Evolutionary conservation across 208 protist species (phyloP).

Genomic region (Leishmania lainsoni): DNA sequence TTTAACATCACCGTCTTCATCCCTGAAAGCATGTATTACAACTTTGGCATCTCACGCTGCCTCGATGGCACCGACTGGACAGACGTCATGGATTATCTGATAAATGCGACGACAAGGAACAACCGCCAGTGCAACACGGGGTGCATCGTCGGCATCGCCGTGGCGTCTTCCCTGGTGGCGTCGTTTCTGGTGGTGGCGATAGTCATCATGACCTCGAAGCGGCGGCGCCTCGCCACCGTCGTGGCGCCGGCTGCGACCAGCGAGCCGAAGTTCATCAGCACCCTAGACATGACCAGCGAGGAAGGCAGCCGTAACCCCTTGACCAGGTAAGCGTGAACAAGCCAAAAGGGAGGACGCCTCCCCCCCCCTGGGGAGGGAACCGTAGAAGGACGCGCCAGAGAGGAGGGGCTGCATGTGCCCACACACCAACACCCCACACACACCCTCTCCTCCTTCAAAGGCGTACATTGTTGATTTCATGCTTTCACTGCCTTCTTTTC

Average conservation of each 20-base stretch:
- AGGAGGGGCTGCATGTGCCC: neutral
- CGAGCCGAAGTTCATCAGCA: conserved; percentile 56
- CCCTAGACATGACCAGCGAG: conserved; percentile 24
- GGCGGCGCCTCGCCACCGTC: conserved; percentile 65
- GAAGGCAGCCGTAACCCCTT: conserved; percentile 38
- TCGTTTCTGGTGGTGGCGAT: conserved; percentile 53
- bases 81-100: conserved; percentile 28
- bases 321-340: conserved; percentile 4
- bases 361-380: neutral
- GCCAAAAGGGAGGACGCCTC: neutral
- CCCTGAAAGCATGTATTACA: conserved; percentile 33
- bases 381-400: neutral
- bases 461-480: neutral
- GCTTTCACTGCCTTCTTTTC: neutral
- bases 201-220: conserved; percentile 78
- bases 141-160: conserved; percentile 76
- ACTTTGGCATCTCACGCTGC: conserved; percentile 47
- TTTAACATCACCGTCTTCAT: conserved; percentile 54
- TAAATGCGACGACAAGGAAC: conserved; percentile 3
- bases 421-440: neutral
- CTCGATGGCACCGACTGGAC: conserved; percentile 51
- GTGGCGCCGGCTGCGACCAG: conserved; percentile 42
- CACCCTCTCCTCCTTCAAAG: neutral
- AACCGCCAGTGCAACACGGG: conserved; percentile 49
- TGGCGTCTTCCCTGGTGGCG: conserved; percentile 59